Evolutionary conservation across 345 rosid species (phyloP), one percentile per base, ranked within the genome.

Genomic region (Eucalyptus guilfoylei): DNA sequence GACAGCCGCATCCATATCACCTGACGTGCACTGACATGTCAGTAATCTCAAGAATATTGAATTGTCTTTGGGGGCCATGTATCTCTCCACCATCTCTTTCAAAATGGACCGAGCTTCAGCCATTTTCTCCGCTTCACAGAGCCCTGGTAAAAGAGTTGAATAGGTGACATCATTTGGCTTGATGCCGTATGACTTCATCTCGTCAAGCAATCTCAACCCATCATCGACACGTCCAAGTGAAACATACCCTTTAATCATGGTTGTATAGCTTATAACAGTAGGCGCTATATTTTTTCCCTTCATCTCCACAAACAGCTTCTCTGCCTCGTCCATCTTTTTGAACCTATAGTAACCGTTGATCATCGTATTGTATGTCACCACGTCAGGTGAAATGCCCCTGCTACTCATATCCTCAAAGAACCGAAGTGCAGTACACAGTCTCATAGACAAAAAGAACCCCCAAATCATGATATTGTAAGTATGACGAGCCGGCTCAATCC

Each of bases 211-310:
- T 90, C 94, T 96, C 94, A 96, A 88, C 55, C 93, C 98, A 91
- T 95, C 96, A 88, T 95, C 97, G 45, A 93, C 94, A 88, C 92
- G 91, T 58, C 92, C 95, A 47, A 92, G 94, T 1, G 92, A 92
- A 88, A 95, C 92, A 92, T 94, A 97, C 34, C 97, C 98, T 92
- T 97, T 97, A 86, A 97, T 96, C 98, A 96, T 95, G 21, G 97
- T 95, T 1, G 99, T 96, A 90, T 97, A 97, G 87, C 95, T 97
- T 48, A 96, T 95, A 87, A 96, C 95, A 10, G 94, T 93, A 89
- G 99, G 99, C 81, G 80, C 93, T 64, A 96, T 90, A 86, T 95
- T 90, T 89, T 93, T 96, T 81, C 92, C 97, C 87, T 95, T 97
- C 99, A 97, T 97, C 93, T 96, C 99, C 69, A 90, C 93, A 93